Evolutionary conservation across 495 filamentous ascomycete species (phyloP).

Genomic region (Penicillium salamii): DNA sequence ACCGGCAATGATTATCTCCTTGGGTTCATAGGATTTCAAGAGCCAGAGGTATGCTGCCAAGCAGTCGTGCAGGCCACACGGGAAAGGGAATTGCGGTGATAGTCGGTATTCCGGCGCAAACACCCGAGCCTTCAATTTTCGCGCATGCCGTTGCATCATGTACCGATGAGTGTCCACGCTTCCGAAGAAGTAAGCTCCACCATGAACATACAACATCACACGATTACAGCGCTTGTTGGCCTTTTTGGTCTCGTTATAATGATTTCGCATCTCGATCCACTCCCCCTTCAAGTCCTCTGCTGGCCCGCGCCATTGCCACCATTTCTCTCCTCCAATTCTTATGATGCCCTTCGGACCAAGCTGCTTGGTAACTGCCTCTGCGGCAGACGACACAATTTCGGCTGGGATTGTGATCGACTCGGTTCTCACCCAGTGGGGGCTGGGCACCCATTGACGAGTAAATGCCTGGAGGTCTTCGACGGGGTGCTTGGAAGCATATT

Average conservation of each 20-base stretch:
- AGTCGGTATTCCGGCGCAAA: slow-evolving; percentile 87
- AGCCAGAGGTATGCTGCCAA: slow-evolving; percentile 83
- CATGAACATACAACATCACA: slow-evolving; percentile 92
- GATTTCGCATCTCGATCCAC: slow-evolving; percentile 91
- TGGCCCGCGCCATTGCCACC: slow-evolving; percentile 89
- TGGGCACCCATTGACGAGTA: slow-evolving; percentile 83
- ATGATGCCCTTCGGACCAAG: slow-evolving; percentile 72
- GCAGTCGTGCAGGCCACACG: slow-evolving; percentile 86
- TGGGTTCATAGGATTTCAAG: slow-evolving; percentile 67
- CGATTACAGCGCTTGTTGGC: slow-evolving; percentile 56
- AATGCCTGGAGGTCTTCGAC: slow-evolving; percentile 92
- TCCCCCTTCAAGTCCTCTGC: slow-evolving; percentile 69
- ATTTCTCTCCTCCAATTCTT: slow-evolving; percentile 74
- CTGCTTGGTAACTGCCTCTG: slow-evolving; percentile 60
- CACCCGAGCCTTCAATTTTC: slow-evolving; percentile 85
- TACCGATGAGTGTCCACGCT: slow-evolving; percentile 94
- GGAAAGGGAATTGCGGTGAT: slow-evolving; percentile 92
- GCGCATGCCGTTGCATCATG: slow-evolving; percentile 91
- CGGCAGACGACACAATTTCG: slow-evolving; percentile 57
- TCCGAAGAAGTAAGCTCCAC: slow-evolving; percentile 82
- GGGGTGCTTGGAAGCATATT: slow-evolving; percentile 77
- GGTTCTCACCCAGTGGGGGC: slow-evolving; percentile 82
- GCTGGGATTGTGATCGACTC: slow-evolving; percentile 69
- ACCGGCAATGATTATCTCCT: slow-evolving; percentile 77
- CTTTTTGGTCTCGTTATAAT: slow-evolving; percentile 69